Base-by-base conservation (phyloP, 345 rosid genomes). In the Pistacia vera region DNA sequence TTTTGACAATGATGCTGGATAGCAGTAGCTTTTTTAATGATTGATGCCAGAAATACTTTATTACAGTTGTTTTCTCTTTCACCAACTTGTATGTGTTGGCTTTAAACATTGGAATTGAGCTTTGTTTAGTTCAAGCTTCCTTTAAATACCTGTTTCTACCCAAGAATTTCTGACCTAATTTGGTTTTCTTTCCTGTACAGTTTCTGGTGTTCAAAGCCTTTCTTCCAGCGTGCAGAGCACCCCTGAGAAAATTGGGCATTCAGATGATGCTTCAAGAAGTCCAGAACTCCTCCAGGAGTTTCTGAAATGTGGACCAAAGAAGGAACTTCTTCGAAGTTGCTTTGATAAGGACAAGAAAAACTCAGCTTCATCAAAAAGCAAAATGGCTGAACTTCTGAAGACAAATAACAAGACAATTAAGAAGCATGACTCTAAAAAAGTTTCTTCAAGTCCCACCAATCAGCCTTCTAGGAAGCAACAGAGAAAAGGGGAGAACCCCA, bases 401-500 rank as follows among this genome's bases (percentile, higher is more conserved):
- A 71, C 63, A 7, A 73, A 71, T 73, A 86, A 64, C 83, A 90
- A 85, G 81, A 78, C 82, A 78, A 66, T 59, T 64, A 94, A 90
- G 95, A 96, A 88, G 87, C 90, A 81, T 66, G 98, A 90, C 44
- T 56, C 74, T 1, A 92, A 74, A 84, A 92, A 85, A 76, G 80
- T 78, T 64, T 72, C 85, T 64, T 70, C 75, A 16, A 66, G 81
- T 75, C 79, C 86, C 60, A 72, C 54, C 73, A 78, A 73, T 80
- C 91, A 79, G 63, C 80, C 85, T 72, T 74, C 81, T 57, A 87
- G 82, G 88, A 91, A 92, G 85, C 91, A 87, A 80, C 86, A 49
- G 77, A 85, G 94, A 63, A 92, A 92, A 83, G 91, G 89, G 71
- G 91, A 88, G 78, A 87, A 85, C 58, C 97, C 94, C 57, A 78